Evolutionary conservation across 1,284 basidiomycete species (phyloP).

Genomic region (Rhodotorula sp.): DNA sequence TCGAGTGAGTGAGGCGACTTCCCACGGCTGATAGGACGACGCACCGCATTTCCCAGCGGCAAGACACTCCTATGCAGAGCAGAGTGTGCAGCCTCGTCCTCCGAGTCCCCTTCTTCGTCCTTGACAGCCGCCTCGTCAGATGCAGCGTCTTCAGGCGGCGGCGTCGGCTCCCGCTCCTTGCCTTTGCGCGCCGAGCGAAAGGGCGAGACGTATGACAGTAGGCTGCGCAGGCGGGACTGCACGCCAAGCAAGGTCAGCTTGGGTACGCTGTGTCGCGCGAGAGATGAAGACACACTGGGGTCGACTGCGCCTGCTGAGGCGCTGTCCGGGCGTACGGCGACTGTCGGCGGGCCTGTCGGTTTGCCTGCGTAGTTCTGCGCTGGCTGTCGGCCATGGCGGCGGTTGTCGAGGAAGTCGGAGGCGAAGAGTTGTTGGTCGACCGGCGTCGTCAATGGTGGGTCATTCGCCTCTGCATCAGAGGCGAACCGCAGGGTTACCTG

Average conservation of each 20-base stretch:
- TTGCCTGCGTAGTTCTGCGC: conserved; percentile 6
- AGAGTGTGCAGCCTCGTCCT: conserved; percentile 10
- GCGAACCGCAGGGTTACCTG: too few species aligned
- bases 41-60: neutral
- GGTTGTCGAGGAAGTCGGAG: too few species aligned
- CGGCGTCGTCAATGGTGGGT: too few species aligned
- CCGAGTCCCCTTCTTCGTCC: conserved; percentile 4
- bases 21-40: neutral
- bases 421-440: too few species aligned
- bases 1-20: neutral
- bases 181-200: conserved; percentile 17
- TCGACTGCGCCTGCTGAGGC: neutral
- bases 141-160: neutral
- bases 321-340: conserved; percentile 10
- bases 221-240: conserved; percentile 23
- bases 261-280: neutral
- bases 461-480: too few species aligned
- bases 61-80: conserved; percentile 7
- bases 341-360: conserved; percentile 12
- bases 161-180: neutral
- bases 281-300: conserved; percentile 7
- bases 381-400: conserved; percentile 17
- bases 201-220: conserved; percentile 31
- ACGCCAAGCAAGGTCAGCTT: neutral
- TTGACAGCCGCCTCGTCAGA: neutral